Conservation (phyloP, 2,329 filamentous ascomycete species). For the Trichoderma guizhouense region DNA sequence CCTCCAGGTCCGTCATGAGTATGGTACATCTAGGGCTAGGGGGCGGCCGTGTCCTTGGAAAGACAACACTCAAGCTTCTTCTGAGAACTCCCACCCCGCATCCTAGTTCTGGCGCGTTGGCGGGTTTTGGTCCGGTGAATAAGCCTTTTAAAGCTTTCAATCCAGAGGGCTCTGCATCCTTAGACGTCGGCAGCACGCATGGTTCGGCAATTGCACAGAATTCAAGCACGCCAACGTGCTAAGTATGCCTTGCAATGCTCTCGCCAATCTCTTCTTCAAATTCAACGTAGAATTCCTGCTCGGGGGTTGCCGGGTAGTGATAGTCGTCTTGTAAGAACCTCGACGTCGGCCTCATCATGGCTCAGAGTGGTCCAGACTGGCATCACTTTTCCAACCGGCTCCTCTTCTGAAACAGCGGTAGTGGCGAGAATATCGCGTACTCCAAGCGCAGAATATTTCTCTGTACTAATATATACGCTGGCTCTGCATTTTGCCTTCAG, state of each 20-base stretch:
- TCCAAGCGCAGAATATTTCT: constrained; percentile 27
- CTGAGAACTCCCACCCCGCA: constrained; percentile 56
- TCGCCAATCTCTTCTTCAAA: constrained; percentile 57
- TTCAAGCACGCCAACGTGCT: constrained; percentile 54
- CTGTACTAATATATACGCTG: constrained; percentile 29
- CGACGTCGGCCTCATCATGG: constrained; percentile 22
- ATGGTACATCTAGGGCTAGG: constrained; percentile 31
- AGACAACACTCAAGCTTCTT: constrained; percentile 43
- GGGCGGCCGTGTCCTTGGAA: constrained; percentile 25
- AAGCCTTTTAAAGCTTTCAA: constrained; percentile 32
- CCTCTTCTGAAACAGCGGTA: not conserved
- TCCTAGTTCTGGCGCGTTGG: constrained; percentile 53
- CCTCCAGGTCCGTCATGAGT: constrained; percentile 54
- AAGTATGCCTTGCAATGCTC: constrained; percentile 58
- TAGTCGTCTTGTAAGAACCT: constrained; percentile 31
- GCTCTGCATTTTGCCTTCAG: constrained; percentile 27
- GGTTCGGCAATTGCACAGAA: constrained; percentile 33
- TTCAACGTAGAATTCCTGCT: constrained; percentile 32
- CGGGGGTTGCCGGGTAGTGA: constrained; percentile 25
- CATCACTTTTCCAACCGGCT: constrained; percentile 39
- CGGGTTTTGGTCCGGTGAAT: constrained; percentile 25
- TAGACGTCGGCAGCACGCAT: constrained; percentile 27
- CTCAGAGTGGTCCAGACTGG: constrained; percentile 40
- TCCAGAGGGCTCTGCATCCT: constrained; percentile 27
- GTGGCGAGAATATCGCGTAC: constrained; percentile 26